Conservation (phyloP, 139 green algal genomes). For the Chlorella sp. region DNA sequence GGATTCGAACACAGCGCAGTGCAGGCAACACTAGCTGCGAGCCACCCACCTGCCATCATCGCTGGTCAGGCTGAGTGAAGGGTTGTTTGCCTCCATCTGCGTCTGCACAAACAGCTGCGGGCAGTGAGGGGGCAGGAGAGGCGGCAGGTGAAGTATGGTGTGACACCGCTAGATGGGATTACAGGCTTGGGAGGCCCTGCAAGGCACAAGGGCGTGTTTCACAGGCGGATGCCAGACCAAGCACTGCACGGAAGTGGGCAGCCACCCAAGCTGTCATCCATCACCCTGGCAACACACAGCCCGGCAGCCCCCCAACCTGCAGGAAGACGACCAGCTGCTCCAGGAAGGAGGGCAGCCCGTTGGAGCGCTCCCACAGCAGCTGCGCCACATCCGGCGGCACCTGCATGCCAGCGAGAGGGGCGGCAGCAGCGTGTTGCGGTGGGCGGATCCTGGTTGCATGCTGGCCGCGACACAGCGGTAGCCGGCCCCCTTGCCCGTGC, state of each 20-base stretch:
- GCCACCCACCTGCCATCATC: background rate
- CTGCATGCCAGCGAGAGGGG: background rate
- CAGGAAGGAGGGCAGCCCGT: slow-evolving; percentile 74
- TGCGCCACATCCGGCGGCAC: slow-evolving; percentile 59
- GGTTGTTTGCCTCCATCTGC: background rate
- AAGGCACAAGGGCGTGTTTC: no score
- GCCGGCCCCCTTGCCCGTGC: no score
- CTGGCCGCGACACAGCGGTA: background rate
- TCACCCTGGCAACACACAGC: no score
- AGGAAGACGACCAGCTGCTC: slow-evolving; percentile 67
- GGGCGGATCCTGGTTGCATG: background rate
- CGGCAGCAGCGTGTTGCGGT: background rate
- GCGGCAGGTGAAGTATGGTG: no score
- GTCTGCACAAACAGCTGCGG: slow-evolving; percentile 25
- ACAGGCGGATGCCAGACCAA: no score
- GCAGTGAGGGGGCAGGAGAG: no score
- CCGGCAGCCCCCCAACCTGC: background rate
- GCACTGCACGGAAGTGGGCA: no score
- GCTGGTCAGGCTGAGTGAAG: background rate
- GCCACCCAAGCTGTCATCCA: no score
- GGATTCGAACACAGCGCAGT: no score
- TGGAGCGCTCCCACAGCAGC: slow-evolving; percentile 70
- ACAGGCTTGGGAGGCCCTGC: no score
- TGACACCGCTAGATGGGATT: no score
- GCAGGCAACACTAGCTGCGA: background rate